Conservation (phyloP, 352 stramenopile species). For the Blastocystis hominis region DNA sequence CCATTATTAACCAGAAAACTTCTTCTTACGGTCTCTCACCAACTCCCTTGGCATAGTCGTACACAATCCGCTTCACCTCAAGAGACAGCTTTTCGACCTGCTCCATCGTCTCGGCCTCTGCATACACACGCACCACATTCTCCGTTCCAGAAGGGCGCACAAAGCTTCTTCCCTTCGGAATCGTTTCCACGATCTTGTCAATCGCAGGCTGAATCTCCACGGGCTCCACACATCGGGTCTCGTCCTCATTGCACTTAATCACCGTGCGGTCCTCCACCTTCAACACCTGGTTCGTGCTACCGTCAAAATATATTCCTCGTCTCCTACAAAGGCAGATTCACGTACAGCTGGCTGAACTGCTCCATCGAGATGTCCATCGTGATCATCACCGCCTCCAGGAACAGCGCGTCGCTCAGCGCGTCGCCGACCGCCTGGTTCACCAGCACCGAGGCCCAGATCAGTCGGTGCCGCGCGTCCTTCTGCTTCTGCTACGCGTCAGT, state of each 20-base stretch:
- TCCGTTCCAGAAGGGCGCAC: constrained; percentile 88
- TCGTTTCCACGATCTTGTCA: constrained; percentile 60
- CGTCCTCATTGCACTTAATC: constrained; percentile 70
- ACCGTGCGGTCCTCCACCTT: constrained; percentile 68
- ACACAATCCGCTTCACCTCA: constrained; percentile 35
- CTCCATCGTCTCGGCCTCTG: constrained; percentile 79
- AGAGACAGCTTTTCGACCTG: constrained; percentile 64
- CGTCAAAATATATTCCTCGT: neutral
- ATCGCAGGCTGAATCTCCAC: constrained; percentile 61
- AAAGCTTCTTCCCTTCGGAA: constrained; percentile 67
- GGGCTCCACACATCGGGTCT: constrained; percentile 65
- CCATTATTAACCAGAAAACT: too few relatives aligned
- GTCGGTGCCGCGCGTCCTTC: constrained; percentile 67
- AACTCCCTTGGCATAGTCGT: constrained; percentile 69
- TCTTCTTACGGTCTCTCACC: constrained; percentile 63
- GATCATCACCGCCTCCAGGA: constrained; percentile 84
- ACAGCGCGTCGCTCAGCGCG: constrained; percentile 87
- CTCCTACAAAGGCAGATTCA: constrained; percentile 73
- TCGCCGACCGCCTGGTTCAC: constrained; percentile 94
- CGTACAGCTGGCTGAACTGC: constrained; percentile 84
- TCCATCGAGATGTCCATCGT: constrained; percentile 76
- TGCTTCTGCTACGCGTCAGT: neutral
- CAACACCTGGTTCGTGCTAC: constrained; percentile 67
- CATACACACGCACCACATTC: constrained; percentile 93
- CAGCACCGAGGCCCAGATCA: constrained; percentile 76